These are phyloP conservation scores for Phytophthora capsici DNA, from an alignment of 352 stramenopile species.

Conservation along the genomic window DNA sequence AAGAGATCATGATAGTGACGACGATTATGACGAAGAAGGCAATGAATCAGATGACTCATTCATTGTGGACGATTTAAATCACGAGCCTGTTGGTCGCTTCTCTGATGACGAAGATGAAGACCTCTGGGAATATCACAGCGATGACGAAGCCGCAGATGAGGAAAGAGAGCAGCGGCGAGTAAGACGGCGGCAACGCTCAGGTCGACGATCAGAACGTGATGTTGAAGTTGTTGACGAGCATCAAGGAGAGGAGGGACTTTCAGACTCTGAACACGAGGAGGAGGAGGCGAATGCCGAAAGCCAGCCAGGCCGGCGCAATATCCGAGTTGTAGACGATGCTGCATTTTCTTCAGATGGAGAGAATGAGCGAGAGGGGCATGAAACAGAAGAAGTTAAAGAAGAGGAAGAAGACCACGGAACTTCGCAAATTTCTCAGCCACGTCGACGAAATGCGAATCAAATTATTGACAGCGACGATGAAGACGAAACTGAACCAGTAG, in stretches of 20 bases:
- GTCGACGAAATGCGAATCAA: conserved; percentile 41
- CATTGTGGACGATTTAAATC: conserved; percentile 64
- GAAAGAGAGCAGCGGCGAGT: conserved; percentile 19
- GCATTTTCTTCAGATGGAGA: conserved; percentile 32
- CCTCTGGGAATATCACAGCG: conserved; percentile 32
- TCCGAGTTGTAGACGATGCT: conserved; percentile 32
- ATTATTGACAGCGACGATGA: conserved; percentile 50
- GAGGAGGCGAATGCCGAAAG: conserved; percentile 7
- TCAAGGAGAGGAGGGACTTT: conserved; percentile 25
- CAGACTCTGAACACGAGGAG: conserved; percentile 12
- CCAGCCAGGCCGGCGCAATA: conserved; percentile 16
- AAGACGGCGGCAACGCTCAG: conserved; percentile 24
- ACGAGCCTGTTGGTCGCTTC: conserved; percentile 31
- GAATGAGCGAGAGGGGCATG: not conserved
- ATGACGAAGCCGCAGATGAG: conserved; percentile 51
- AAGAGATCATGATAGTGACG: conserved; percentile 42
- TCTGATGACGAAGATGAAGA: conserved; percentile 43
- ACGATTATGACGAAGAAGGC: conserved; percentile 46
- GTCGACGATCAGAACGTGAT: conserved; percentile 22
- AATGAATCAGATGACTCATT: conserved; percentile 75
- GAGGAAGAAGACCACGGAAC: conserved; percentile 17
- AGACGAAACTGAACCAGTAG: conserved; percentile 11
- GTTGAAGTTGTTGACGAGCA: conserved; percentile 35
- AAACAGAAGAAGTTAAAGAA: conserved; percentile 9
- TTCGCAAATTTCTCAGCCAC: conserved; percentile 16